These are phyloP conservation scores for Helicocarpus griseus DNA, from an alignment of 2,329 filamentous ascomycete species.

Conservation along the genomic window DNA sequence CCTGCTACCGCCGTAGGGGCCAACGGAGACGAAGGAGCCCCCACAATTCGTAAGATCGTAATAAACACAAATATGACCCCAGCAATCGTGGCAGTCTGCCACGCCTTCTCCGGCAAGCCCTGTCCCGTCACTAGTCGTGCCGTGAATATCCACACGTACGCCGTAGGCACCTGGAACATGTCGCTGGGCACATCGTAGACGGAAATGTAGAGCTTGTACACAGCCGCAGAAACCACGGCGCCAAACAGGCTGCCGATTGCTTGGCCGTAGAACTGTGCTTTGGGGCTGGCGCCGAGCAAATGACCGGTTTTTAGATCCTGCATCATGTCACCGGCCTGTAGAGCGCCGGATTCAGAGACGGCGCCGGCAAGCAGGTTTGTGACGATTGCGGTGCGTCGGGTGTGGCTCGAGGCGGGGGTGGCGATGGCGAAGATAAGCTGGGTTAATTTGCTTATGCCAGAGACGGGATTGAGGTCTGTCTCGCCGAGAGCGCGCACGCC, in stretches of 20 bases:
- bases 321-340: constrained; percentile 93
- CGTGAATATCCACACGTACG: constrained; percentile 96
- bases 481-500: constrained; percentile 58
- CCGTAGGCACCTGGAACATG: constrained; percentile 87
- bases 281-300: constrained; percentile 80
- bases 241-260: constrained; percentile 82
- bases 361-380: constrained; percentile 94
- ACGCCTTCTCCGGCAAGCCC: constrained; percentile 74
- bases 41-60: constrained; percentile 60
- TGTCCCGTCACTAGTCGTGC: constrained; percentile 85
- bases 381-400: constrained; percentile 70
- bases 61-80: constrained; percentile 62
- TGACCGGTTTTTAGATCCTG: constrained; percentile 97
- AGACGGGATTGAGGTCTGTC: constrained; percentile 93
- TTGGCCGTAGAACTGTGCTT: constrained; percentile 94
- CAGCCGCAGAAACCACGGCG: constrained; percentile 71
- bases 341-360: constrained; percentile 70
- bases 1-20: constrained; percentile 22
- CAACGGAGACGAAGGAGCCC: constrained; percentile 22
- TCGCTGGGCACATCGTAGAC: constrained; percentile 85
- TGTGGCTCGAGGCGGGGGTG: constrained; percentile 68
- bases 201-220: constrained; percentile 82
- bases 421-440: constrained; percentile 91
- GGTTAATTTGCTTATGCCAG: constrained; percentile 90
- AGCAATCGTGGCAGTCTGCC: constrained; percentile 67